phyloP scores from a whole-genome alignment of 345 rosid genomes.

The Salix caprea region DNA sequence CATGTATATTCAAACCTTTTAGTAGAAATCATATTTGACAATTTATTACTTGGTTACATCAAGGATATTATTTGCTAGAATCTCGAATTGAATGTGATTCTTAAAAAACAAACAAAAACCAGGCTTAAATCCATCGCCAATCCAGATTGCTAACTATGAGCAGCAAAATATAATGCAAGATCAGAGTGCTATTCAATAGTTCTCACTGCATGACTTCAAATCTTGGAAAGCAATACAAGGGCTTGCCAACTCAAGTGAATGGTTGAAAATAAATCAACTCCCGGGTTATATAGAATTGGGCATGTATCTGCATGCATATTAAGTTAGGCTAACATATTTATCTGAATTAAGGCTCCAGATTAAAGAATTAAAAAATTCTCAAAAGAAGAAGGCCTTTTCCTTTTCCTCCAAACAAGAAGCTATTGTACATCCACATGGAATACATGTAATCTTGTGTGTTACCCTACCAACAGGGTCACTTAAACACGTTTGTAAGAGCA shows the following conservation, averaged over 20 bases:
- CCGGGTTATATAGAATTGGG: neutral
- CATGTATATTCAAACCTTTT: too few relatives aligned
- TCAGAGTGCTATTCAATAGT: neutral
- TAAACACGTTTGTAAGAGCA: neutral
- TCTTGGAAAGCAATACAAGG: neutral
- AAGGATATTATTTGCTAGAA: too few relatives aligned
- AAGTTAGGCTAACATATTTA: neutral
- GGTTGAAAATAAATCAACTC: neutral
- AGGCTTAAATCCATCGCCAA: neutral
- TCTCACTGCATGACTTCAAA: neutral
- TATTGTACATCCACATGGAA: neutral
- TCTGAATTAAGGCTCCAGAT: neutral
- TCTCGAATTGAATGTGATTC: too few relatives aligned
- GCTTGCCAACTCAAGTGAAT: neutral
- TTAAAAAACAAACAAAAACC: too few relatives aligned
- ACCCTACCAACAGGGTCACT: neutral
- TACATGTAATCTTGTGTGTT: neutral
- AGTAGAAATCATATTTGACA: too few relatives aligned
- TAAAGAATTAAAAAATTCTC: neutral
- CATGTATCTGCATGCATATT: neutral
- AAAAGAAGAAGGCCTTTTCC: neutral
- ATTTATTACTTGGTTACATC: too few relatives aligned
- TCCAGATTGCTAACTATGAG: neutral
- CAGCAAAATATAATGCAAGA: neutral
- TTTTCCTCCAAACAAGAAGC: neutral